Base-by-base conservation (phyloP, 805 yeast genomes). In the Saturnispora halmiae region DNA sequence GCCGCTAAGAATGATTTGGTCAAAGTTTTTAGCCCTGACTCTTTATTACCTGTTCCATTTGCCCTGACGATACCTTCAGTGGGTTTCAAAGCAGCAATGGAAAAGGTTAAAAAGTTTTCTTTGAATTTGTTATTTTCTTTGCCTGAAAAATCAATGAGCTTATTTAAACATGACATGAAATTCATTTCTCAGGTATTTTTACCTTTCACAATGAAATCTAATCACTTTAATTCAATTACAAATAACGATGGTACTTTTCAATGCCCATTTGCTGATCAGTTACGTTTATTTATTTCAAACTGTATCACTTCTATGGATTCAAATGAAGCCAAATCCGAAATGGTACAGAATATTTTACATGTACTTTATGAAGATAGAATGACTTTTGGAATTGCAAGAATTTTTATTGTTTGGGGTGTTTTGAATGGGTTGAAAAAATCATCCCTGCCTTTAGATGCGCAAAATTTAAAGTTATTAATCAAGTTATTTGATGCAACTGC, bases 31-130 rank as follows among this genome's bases (percentile, higher is more conserved):
- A 53, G 67, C 0, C 68, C 72, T 3, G 46, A 57, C 2, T 73
- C 83, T 0, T 49, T 61, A 19, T 70, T 86, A 38, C 77, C 79
- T 27, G 67, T 79, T 1, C 67, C 79, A 1, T 86, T 94, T 88
- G 80, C 83, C 0, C 64, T 82, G 43, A 67, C 81, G 4, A 60
- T 87, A n/a, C 63, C 86, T 8, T 72, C 85, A 4, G 80, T 85
- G 13, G 95, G 94, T 0, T 69, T 84, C 48, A 73, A 67, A 36
- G 85, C 88, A 0, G 69, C 84, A 1, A 76, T 80, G 76, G 95
- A 84, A 44, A 71, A 85, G 6, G 85, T 87, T 2, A 65, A 88
- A 44, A 77, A 74, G 49, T 77, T 75, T 50, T 64, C 83, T 1
- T 56, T 80, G 47, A 65, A 68, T 2, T 52, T 83, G 34, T 62